Conservation (phyloP, 352 stramenopile genomes). For the Phytophthora pistaciae region DNA sequence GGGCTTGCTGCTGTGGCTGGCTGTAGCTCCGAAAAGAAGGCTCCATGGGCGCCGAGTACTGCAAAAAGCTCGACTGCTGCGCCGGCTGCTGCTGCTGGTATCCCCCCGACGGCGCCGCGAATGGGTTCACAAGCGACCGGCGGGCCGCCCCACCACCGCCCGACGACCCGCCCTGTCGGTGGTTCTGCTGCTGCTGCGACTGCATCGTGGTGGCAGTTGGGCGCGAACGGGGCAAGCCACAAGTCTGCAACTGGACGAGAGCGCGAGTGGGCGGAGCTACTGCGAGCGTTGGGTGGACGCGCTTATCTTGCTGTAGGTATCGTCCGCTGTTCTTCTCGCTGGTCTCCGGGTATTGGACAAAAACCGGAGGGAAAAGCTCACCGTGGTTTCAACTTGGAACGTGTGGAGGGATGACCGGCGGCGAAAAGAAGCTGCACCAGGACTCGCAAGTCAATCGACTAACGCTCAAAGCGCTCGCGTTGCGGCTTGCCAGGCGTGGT, state of each 20-base stretch:
- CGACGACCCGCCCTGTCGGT: slow-evolving; percentile 9
- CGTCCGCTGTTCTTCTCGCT: slow-evolving; percentile 18
- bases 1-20: slow-evolving; percentile 26
- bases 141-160: slow-evolving; percentile 14
- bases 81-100: slow-evolving; percentile 16
- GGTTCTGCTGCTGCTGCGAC: neutral
- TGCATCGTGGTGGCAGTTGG: slow-evolving; percentile 20
- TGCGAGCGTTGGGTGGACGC: slow-evolving; percentile 23
- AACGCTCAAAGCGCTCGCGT: neutral
- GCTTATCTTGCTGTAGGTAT: slow-evolving; percentile 32
- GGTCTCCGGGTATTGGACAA: slow-evolving; percentile 38
- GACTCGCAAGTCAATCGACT: neutral
- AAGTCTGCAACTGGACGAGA: slow-evolving; percentile 12
- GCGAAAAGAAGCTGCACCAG: slow-evolving; percentile 31
- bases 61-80: slow-evolving; percentile 34
- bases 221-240: slow-evolving; percentile 1
- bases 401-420: neutral
- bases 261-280: slow-evolving; percentile 8
- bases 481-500: neutral
- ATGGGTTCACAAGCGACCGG: slow-evolving; percentile 28
- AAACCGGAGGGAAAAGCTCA: slow-evolving; percentile 17
- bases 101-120: slow-evolving; percentile 3
- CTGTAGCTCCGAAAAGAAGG: slow-evolving; percentile 35
- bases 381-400: slow-evolving; percentile 22
- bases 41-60: slow-evolving; percentile 42